Conservation (phyloP, 352 stramenopile genomes). For the Pythium aquatile region DNA sequence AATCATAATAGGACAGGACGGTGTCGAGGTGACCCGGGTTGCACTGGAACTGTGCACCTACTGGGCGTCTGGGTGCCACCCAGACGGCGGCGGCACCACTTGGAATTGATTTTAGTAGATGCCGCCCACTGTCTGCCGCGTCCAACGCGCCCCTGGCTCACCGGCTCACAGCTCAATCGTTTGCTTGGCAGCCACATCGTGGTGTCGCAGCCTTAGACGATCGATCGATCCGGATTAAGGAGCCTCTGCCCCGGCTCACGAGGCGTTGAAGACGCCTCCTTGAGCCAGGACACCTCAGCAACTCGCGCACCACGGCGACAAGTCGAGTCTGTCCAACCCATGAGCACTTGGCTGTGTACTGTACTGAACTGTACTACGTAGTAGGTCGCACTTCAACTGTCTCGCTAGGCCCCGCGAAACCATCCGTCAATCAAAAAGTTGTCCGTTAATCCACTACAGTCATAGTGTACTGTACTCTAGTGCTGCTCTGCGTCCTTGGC, state of each 20-base stretch:
- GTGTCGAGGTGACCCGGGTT: no score
- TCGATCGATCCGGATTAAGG: not conserved
- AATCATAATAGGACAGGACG: no score
- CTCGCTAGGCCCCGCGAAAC: not conserved
- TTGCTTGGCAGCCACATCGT: not conserved
- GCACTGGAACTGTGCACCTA: no score
- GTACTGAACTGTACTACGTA: no score
- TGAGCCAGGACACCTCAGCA: not conserved
- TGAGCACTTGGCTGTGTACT: not conserved
- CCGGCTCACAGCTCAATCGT: not conserved
- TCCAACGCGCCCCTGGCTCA: not conserved
- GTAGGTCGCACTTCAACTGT: not conserved
- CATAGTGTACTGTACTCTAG: not conserved
- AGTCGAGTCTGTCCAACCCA: not conserved
- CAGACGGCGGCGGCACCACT: no score
- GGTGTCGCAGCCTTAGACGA: not conserved
- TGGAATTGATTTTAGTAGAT: no score
- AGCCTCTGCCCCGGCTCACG: not conserved
- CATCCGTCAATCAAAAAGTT: not conserved
- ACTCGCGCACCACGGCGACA: no score
- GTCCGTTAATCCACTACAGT: not conserved
- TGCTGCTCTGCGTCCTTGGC: not conserved
- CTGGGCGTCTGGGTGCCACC: no score
- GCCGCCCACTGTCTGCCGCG: no score
- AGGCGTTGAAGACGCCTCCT: not conserved